Evolutionary conservation across 2,329 filamentous ascomycete species (phyloP), one percentile per base, ranked within the genome.

Genomic region (Trichoderma aggressivum): DNA sequence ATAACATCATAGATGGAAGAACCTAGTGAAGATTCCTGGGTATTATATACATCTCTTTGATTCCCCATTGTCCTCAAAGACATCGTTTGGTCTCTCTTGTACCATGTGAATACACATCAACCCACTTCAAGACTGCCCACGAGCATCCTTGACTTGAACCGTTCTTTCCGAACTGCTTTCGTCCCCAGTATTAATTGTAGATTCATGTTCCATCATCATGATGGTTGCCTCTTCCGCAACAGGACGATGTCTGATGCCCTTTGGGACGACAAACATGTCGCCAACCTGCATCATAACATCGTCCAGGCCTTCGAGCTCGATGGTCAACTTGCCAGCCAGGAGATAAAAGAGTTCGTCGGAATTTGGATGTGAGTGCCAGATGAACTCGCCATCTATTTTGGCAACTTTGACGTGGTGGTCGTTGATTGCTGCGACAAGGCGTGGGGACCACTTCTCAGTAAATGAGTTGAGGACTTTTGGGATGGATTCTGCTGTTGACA

Each of bases 301-400:
- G 7, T 66, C 50, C 16, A 14, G 47, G 47, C 63, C 63, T 21
- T 56, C 30, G 6, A 66, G 63, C 50, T 66, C 63, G 3, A 66
- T 36, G 16, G 63, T 66, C 21, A 66, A 39, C 5, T 66, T 66
- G 30, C 63, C 63, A n/a, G 50, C 10, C 5, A 66, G 11, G 8
- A 66, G 32, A 39, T 66, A 66, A 18, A 66, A 66, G 21, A 66
- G 30, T 21, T 66, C 63, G 32, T 66, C 63, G 5, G 63, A 66
- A 14, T 66, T 66, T 7, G 63, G 63, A 55, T 66, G 63, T 10
- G 63, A n/a, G 30, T 66, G 63, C 63, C 63, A 66, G 63, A 66
- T 66, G 50, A 66, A 66, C 12, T 56, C 63, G 32, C 63, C 63
- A n/a, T 66, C 63, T 6, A 66, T 10, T 55, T 66, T 66, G 32